Evolutionary conservation across 495 filamentous ascomycete genomes (phyloP).

Genomic region (Daldinia decipiens): DNA sequence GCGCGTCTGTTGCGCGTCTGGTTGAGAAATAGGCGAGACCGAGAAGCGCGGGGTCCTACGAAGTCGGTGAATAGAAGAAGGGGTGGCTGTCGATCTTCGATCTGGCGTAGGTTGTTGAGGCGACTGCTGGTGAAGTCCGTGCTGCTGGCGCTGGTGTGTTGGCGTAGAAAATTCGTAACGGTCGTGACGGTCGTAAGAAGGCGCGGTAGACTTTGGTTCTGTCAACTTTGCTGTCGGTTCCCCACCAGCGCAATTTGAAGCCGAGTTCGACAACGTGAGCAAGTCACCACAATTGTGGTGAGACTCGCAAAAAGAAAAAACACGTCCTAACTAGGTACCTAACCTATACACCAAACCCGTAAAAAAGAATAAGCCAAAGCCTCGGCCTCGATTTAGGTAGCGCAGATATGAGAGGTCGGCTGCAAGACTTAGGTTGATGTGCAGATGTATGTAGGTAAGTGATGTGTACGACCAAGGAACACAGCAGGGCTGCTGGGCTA

Average conservation of each 20-base stretch:
- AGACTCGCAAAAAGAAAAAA: constrained; percentile 17
- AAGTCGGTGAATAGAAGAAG: constrained; percentile 55
- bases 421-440: constrained; percentile 13
- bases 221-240: constrained; percentile 56
- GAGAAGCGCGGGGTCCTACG: constrained; percentile 61
- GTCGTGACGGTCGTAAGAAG: constrained; percentile 58
- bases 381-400: constrained; percentile 14
- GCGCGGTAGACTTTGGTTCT: constrained; percentile 44
- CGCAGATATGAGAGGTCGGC: constrained; percentile 12
- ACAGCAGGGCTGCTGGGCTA: constrained; percentile 4
- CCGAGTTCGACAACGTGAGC: constrained; percentile 59
- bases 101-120: constrained; percentile 46
- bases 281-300: constrained; percentile 53
- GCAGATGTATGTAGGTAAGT: constrained; percentile 12
- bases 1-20: constrained; percentile 48
- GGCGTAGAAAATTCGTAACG: constrained; percentile 49
- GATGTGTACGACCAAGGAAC: constrained; percentile 14
- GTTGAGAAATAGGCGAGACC: constrained; percentile 54
- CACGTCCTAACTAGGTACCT: constrained; percentile 11
- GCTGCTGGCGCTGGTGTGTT: constrained; percentile 58
- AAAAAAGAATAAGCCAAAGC: constrained; percentile 8
- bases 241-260: constrained; percentile 47
- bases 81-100: constrained; percentile 48
- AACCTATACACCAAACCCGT: constrained; percentile 10
- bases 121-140: constrained; percentile 47